phyloP scores from a whole-genome alignment of 208 protist species.

The Trypanosoma rangeli region DNA sequence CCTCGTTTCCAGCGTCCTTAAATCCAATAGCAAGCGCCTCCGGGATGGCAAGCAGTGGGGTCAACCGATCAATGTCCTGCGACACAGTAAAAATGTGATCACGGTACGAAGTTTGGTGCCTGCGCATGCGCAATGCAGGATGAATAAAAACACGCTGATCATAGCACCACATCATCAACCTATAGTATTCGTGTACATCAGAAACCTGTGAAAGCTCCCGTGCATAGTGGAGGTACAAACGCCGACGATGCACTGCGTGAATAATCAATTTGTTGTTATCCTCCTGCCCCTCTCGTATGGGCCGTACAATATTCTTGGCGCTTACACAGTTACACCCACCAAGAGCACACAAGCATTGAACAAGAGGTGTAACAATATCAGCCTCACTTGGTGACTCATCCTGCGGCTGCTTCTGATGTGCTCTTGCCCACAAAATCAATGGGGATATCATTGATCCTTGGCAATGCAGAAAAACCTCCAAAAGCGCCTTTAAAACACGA shows the following conservation, averaged over 20 bases:
- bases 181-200: conserved; percentile 75
- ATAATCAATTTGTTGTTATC: conserved; percentile 21
- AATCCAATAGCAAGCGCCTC: conserved; percentile 80
- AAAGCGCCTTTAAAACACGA: background rate
- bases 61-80: conserved; percentile 47
- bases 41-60: conserved; percentile 82
- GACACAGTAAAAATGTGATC: conserved; percentile 76
- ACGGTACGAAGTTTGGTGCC: conserved; percentile 51
- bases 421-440: conserved; percentile 15
- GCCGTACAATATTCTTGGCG: background rate
- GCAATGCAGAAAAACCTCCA: conserved; percentile 1
- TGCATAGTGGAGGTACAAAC: conserved; percentile 60
- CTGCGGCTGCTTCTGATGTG: background rate
- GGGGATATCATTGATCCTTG: conserved; percentile 26
- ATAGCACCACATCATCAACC: conserved; percentile 90
- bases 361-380: background rate
- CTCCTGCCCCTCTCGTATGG: background rate
- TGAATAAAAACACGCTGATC: conserved; percentile 80
- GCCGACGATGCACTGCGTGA: conserved; percentile 52
- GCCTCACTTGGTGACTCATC: background rate
- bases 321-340: background rate
- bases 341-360: conserved; percentile 17
- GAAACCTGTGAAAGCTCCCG: conserved; percentile 55
- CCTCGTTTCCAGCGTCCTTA: conserved; percentile 33
- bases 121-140: conserved; percentile 45